phyloP scores from a whole-genome alignment of 1,284 basidiomycete species.

The Ganoderma sinense region DNA sequence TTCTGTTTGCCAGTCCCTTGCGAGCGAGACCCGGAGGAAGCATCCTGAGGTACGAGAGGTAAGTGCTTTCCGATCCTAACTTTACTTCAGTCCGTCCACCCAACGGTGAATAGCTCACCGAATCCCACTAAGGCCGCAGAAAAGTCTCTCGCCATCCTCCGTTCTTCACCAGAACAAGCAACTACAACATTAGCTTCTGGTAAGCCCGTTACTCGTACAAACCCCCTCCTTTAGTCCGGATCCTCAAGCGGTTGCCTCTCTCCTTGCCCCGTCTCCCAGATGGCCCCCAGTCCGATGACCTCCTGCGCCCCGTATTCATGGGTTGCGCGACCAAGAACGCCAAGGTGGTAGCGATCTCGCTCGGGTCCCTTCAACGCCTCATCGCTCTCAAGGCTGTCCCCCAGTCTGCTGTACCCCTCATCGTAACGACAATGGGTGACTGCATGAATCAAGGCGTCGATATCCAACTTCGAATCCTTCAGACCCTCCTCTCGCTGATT shows the following conservation, averaged over 20 bases:
- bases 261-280: constrained; percentile 49
- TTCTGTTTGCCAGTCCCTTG: constrained; percentile 59
- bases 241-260: neutral
- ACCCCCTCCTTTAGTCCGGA: neutral
- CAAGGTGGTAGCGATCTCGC: constrained; percentile 92
- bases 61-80: constrained; percentile 24
- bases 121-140: constrained; percentile 71
- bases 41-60: constrained; percentile 89
- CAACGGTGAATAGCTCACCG: neutral
- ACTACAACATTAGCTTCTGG: constrained; percentile 69
- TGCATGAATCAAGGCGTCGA: constrained; percentile 95
- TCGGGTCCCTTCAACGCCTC: constrained; percentile 91
- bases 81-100: neutral
- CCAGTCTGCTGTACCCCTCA: constrained; percentile 76
- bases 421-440: constrained; percentile 83
- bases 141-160: constrained; percentile 82
- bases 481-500: constrained; percentile 89
- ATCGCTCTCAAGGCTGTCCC: constrained; percentile 90
- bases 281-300: constrained; percentile 79
- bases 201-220: constrained; percentile 41
- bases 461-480: constrained; percentile 91
- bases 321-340: constrained; percentile 93
- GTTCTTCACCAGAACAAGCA: constrained; percentile 76
- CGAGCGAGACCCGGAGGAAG: constrained; percentile 82
- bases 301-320: constrained; percentile 92